Evolutionary conservation across 805 yeast genomes (phyloP), one percentile per base, ranked within the genome.

Genomic region (Lachancea kluyveri): DNA sequence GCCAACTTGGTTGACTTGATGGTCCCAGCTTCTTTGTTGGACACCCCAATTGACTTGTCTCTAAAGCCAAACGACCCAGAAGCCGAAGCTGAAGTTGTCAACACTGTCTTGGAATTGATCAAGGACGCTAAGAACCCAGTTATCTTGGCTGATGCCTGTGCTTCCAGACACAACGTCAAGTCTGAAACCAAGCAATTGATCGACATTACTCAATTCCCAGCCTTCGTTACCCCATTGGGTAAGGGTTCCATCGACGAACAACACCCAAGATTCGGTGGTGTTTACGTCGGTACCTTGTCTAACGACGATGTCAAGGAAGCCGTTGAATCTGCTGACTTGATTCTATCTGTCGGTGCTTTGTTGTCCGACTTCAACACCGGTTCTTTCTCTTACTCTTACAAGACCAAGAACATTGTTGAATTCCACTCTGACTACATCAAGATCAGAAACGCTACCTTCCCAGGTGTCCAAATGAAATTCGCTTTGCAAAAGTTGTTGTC

Each of bases 291-390:
- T 48, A 68, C 81, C n/a, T 64, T 85, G 48, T 79, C 94, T 12
- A 62, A 65, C 36, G 85, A 85, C 39, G 81, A 70, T 41, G 85
- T 81, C 33, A 76, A 77, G 55, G 75, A 72, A 41, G 72, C 77
- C 22, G 87, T 81, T 36, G 90, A 82, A 59, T 55, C 70, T 25
- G 69, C 88, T 25, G 95, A 84, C 62, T 68, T 83, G 59, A 69
- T 84, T 36, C 59, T 84, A 39, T 78, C 90, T 20, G 71, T 83
- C 46, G 95, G 95, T 60, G 88, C 87, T 31, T 64, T 84, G 55
- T 65, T 84, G 53, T 82, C 92, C 31, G 95, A 84, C 62, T 85
- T 80, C 75, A 84, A 84, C 71, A 84, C 95, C 30, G 94, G 94
- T 55, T 80, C 94, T 13, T 79, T 79, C 68, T 75, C 86, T 21